phyloP scores from a whole-genome alignment of 2,329 filamentous ascomycete species.

The Botrytis byssoidea region DNA sequence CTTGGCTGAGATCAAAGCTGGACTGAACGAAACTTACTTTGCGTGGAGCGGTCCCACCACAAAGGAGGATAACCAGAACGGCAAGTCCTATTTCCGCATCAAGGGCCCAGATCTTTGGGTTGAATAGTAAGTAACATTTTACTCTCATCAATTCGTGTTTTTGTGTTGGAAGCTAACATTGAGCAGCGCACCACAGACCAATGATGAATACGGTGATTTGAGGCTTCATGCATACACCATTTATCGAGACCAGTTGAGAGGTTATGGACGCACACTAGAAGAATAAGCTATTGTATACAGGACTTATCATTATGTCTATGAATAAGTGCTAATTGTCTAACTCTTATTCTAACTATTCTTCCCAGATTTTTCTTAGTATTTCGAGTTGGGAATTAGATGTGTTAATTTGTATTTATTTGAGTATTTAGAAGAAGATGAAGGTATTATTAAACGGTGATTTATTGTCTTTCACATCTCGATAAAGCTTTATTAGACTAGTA shows the following conservation, averaged over 20 bases:
- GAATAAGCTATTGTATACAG: background rate
- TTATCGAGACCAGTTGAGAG: background rate
- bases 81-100: background rate
- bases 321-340: too few relatives aligned
- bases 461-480: too few relatives aligned
- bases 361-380: too few relatives aligned
- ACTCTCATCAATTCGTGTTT: background rate
- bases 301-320: background rate
- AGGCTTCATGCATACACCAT: background rate
- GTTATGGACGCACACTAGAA: background rate
- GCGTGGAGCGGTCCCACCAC: background rate
- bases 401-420: too few relatives aligned
- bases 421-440: too few relatives aligned
- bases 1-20: background rate
- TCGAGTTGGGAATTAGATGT: too few relatives aligned
- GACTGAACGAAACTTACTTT: background rate
- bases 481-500: too few relatives aligned
- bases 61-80: background rate
- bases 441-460: too few relatives aligned
- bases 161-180: background rate
- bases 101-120: background rate
- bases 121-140: background rate
- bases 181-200: background rate
- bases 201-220: background rate
- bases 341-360: too few relatives aligned